Evolutionary conservation across 164 flowering plant genomes (phyloP).

Genomic region (Protea cynaroides): DNA sequence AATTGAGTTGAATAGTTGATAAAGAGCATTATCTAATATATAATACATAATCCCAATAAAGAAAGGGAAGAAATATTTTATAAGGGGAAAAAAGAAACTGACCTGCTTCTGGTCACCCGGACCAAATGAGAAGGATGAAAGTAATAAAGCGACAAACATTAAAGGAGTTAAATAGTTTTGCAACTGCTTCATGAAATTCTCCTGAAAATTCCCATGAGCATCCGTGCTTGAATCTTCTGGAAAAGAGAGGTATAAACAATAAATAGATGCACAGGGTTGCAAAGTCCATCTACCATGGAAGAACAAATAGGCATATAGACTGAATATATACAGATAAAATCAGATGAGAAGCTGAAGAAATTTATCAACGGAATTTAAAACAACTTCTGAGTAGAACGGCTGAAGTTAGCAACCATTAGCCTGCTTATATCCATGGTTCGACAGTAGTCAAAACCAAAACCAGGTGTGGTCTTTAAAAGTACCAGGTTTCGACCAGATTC

Average conservation of each 20-base stretch:
- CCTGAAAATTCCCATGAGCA: constrained; percentile 52
- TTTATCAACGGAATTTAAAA: too few relatives aligned
- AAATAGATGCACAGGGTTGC: background rate
- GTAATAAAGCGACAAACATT: constrained; percentile 43
- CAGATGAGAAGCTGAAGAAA: too few relatives aligned
- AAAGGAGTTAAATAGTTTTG: constrained; percentile 47
- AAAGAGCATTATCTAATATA: too few relatives aligned
- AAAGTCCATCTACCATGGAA: background rate
- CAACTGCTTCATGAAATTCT: constrained; percentile 40
- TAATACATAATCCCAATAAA: too few relatives aligned
- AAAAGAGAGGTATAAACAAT: constrained; percentile 2
- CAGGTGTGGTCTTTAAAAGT: too few relatives aligned
- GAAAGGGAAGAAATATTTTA: background rate
- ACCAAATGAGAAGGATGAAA: constrained; percentile 49
- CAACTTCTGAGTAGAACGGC: too few relatives aligned
- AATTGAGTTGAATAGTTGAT: too few relatives aligned
- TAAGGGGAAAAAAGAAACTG: background rate
- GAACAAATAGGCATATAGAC: background rate
- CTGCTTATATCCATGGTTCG: too few relatives aligned
- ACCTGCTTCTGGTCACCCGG: constrained; percentile 61
- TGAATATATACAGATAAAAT: too few relatives aligned
- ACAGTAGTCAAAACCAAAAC: too few relatives aligned
- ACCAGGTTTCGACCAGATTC: too few relatives aligned
- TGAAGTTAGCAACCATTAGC: too few relatives aligned
- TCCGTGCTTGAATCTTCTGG: constrained; percentile 55